phyloP scores from a whole-genome alignment of 805 yeast genomes.

The Ogataea polymorpha region DNA sequence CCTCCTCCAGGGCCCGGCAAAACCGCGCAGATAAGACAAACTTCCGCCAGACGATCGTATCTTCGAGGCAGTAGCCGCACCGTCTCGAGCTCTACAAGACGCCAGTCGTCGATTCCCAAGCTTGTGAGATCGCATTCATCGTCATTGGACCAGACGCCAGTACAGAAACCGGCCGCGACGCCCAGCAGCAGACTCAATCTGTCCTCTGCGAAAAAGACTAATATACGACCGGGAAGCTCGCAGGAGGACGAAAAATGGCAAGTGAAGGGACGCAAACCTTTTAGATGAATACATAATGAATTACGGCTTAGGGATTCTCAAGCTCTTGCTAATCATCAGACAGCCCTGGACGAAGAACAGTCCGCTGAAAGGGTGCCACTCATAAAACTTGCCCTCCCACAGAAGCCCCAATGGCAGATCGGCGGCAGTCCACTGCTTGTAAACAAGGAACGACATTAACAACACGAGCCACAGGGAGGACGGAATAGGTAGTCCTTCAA shows the following conservation, averaged over 20 bases:
- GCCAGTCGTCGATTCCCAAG: constrained; percentile 19
- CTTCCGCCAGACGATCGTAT: constrained; percentile 7
- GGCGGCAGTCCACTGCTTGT: constrained; percentile 38
- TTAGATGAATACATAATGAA: constrained; percentile 14
- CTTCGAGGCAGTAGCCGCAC: constrained; percentile 12
- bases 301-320: constrained; percentile 85
- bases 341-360: constrained; percentile 79
- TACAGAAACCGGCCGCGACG: constrained; percentile 2
- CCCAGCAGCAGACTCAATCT: constrained; percentile 11
- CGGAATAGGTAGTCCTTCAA: constrained; percentile 97
- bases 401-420: constrained; percentile 64
- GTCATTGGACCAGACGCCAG: constrained; percentile 1
- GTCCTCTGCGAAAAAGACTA: constrained; percentile 16
- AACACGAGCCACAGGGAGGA: constrained; percentile 74
- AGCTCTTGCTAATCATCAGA: constrained; percentile 85
- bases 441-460: constrained; percentile 67
- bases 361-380: constrained; percentile 68
- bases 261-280: constrained; percentile 26
- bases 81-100: constrained; percentile 3
- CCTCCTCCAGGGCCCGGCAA: constrained; percentile 23
- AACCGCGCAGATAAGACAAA: neutral
- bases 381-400: constrained; percentile 55
- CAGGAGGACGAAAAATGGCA: constrained; percentile 21
- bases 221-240: constrained; percentile 1
- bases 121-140: constrained; percentile 13